Conservation (phyloP, 164 flowering plant genomes). For the Umbilicus rupestris region DNA sequence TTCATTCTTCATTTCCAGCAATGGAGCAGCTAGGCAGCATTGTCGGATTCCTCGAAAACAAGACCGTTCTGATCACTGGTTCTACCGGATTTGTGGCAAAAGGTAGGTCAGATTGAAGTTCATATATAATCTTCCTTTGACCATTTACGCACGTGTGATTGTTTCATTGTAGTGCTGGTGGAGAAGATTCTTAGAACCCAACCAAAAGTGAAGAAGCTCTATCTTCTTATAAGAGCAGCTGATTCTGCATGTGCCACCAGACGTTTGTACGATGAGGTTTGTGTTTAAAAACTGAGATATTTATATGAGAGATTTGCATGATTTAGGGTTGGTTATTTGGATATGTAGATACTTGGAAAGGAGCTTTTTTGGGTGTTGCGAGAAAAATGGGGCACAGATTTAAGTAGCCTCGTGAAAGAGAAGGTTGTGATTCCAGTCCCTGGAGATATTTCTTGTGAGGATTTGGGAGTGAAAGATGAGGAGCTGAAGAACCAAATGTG, state of each 20-base stretch:
- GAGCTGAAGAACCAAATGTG: slow-evolving; percentile 24
- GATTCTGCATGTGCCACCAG: slow-evolving; percentile 31
- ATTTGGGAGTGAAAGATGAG: slow-evolving; percentile 33
- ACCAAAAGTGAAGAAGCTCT: slow-evolving; percentile 49
- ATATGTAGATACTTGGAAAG: slow-evolving; percentile 22
- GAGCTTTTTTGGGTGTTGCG: slow-evolving; percentile 33
- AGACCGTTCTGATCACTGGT: no score
- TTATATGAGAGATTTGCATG: no score
- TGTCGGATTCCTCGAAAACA: no score
- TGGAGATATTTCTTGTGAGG: slow-evolving; percentile 39
- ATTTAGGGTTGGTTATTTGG: no score
- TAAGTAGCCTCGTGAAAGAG: slow-evolving; percentile 23
- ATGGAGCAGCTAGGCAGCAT: no score
- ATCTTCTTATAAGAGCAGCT: slow-evolving; percentile 45
- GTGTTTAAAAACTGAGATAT: background rate
- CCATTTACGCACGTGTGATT: background rate
- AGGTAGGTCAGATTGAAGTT: no score
- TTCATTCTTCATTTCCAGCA: no score
- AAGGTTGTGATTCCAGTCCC: slow-evolving; percentile 25
- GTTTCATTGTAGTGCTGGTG: slow-evolving; percentile 33
- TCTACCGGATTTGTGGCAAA: no score
- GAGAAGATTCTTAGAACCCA: slow-evolving; percentile 58
- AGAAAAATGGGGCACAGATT: slow-evolving; percentile 27
- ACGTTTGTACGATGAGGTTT: slow-evolving; percentile 45
- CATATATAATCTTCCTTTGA: no score